Evolutionary conservation across 1,284 basidiomycete genomes (phyloP).

Genomic region (Trametes hirsuta): DNA sequence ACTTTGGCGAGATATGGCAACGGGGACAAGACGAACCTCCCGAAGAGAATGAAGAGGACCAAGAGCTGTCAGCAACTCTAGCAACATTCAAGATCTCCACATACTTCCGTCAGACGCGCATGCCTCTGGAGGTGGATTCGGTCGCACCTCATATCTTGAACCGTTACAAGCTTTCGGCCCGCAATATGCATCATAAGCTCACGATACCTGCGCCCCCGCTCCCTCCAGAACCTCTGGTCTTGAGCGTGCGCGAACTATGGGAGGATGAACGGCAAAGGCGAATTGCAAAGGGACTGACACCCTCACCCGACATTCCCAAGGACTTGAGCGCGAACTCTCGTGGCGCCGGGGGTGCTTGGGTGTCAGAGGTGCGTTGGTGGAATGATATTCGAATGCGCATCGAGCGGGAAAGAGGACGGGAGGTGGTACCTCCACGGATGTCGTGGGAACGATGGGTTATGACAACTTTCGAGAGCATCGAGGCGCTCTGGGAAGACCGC

Average conservation of each 20-base stretch:
- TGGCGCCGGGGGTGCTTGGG: conserved; percentile 64
- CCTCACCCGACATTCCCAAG: conserved; percentile 68
- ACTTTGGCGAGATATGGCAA: conserved; percentile 64
- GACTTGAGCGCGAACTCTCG: conserved; percentile 66
- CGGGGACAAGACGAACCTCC: conserved; percentile 43
- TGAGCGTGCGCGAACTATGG: conserved; percentile 92
- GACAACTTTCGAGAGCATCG: conserved; percentile 87
- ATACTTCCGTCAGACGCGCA: conserved; percentile 67
- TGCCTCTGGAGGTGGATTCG: conserved; percentile 86
- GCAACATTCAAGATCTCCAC: conserved; percentile 48
- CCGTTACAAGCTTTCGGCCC: conserved; percentile 64
- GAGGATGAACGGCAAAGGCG: conserved; percentile 87
- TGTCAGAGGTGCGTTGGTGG: conserved; percentile 72
- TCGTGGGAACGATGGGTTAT: conserved; percentile 71
- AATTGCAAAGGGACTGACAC: conserved; percentile 61
- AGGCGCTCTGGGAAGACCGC: conserved; percentile 70
- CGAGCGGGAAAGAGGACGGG: conserved; percentile 46
- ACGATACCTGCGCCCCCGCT: conserved; percentile 54
- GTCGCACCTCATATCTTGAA: conserved; percentile 87
- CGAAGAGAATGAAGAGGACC: conserved; percentile 12
- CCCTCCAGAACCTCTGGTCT: conserved; percentile 79
- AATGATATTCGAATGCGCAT: conserved; percentile 62
- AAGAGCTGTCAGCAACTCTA: neutral
- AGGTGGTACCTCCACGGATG: conserved; percentile 33
- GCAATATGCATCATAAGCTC: conserved; percentile 78